phyloP scores from a whole-genome alignment of 2,329 filamentous ascomycete genomes.

The Cercospora berteroae region DNA sequence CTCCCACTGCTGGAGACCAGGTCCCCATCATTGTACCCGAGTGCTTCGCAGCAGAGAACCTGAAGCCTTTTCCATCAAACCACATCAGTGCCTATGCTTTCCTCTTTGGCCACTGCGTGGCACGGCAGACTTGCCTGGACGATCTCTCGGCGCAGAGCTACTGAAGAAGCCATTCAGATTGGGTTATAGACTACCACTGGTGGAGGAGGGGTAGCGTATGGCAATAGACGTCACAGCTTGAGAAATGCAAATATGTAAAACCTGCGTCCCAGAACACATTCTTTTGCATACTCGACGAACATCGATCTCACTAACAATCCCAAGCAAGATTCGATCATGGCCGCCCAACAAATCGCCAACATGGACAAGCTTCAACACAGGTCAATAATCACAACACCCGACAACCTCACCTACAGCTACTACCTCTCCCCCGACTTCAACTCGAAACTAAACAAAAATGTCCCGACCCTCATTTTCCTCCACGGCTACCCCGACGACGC shows the following conservation, averaged over 20 bases:
- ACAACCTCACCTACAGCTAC: conserved; percentile 34
- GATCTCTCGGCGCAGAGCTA: background rate
- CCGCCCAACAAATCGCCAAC: conserved; percentile 17
- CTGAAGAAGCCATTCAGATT: background rate
- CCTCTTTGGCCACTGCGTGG: background rate
- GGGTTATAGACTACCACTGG: conserved; percentile 1
- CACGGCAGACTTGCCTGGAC: conserved; percentile 8
- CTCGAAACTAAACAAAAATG: conserved; percentile 20
- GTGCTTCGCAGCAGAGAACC: background rate
- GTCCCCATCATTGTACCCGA: background rate
- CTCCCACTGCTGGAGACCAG: background rate
- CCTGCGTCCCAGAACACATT: background rate
- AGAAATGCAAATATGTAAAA: background rate
- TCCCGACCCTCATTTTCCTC: conserved; percentile 42
- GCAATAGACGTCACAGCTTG: conserved; percentile 7
- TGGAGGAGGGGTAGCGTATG: conserved; percentile 15
- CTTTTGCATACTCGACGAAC: background rate
- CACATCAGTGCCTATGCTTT: background rate
- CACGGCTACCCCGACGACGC: conserved; percentile 55
- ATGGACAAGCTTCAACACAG: conserved; percentile 32
- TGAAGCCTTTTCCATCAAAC: background rate
- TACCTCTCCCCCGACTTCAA: conserved; percentile 33
- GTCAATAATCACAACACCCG: conserved; percentile 28
- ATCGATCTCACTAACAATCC: background rate
- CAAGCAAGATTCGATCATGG: background rate